Conservation (phyloP, 768 basidiomycete genomes). For the Phlegmacium glaucopus region DNA sequence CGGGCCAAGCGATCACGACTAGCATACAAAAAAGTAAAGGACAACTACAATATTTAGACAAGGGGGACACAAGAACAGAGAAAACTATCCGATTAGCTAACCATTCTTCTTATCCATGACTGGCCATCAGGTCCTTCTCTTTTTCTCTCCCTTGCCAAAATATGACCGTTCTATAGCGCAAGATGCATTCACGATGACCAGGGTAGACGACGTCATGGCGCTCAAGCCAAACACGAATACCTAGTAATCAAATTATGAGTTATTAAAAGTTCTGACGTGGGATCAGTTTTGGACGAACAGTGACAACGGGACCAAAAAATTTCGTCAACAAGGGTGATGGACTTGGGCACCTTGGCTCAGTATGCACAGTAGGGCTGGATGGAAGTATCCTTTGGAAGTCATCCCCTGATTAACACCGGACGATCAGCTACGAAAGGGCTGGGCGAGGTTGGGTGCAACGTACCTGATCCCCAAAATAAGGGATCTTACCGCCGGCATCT, state of each 20-base stretch:
- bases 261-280: background rate
- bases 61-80: too few relatives aligned
- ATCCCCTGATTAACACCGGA: slow-evolving; percentile 61
- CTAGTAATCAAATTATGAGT: slow-evolving; percentile 21
- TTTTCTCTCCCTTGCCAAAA: too few relatives aligned
- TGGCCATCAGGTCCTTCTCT: too few relatives aligned
- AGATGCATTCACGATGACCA: too few relatives aligned
- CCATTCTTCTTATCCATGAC: too few relatives aligned
- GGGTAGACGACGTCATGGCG: too few relatives aligned
- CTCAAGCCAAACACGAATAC: slow-evolving; percentile 87
- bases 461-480: slow-evolving; percentile 83
- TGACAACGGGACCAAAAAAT: slow-evolving; percentile 96
- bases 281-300: slow-evolving; percentile 53
- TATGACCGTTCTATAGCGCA: too few relatives aligned
- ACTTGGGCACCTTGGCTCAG: slow-evolving; percentile 86
- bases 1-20: too few relatives aligned
- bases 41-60: too few relatives aligned
- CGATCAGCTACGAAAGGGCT: background rate
- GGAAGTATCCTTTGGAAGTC: slow-evolving; percentile 91
- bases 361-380: slow-evolving; percentile 93
- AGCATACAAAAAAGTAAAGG: too few relatives aligned
- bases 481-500: slow-evolving; percentile 82
- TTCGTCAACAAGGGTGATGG: slow-evolving; percentile 89
- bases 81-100: too few relatives aligned
- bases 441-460: slow-evolving; percentile 11